Evolutionary conservation across 768 basidiomycete genomes (phyloP).

Genomic region (Amyloporia xantha): DNA sequence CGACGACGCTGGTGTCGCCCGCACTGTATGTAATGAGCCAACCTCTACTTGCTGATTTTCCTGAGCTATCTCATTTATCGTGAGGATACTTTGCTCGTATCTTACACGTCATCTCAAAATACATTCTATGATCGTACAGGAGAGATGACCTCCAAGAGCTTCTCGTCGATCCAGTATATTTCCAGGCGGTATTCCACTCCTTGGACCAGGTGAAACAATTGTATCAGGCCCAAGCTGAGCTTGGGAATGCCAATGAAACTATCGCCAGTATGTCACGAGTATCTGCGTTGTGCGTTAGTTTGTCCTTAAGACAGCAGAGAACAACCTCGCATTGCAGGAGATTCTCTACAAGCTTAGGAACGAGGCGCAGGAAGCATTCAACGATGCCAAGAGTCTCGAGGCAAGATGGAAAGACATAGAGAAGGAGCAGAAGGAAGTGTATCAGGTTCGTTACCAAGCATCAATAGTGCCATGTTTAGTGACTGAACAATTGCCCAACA

Average conservation of each 20-base stretch:
- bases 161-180: conserved; percentile 72
- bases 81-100: conserved; percentile 32
- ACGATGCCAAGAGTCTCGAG: conserved; percentile 79
- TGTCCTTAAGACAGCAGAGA: conserved; percentile 36
- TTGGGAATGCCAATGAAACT: conserved; percentile 78
- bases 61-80: conserved; percentile 70
- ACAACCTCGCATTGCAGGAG: conserved; percentile 73
- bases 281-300: not conserved
- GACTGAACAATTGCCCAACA: too few relatives aligned
- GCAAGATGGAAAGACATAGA: conserved; percentile 82
- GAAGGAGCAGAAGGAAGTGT: conserved; percentile 81
- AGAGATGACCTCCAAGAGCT: conserved; percentile 90
- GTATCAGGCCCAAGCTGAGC: conserved; percentile 69
- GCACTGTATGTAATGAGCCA: too few relatives aligned
- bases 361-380: conserved; percentile 83
- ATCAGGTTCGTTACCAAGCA: conserved; percentile 62
- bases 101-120: too few relatives aligned
- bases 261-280: conserved; percentile 65
- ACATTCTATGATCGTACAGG: conserved; percentile 37
- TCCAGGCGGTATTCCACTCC: conserved; percentile 83
- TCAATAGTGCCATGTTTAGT: too few relatives aligned
- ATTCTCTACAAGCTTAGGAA: conserved; percentile 66
- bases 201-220: conserved; percentile 66
- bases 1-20: too few relatives aligned
- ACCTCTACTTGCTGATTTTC: conserved; percentile 53